Conservation (phyloP, 176 grass and related monocot species). For the Carex kokanica region DNA sequence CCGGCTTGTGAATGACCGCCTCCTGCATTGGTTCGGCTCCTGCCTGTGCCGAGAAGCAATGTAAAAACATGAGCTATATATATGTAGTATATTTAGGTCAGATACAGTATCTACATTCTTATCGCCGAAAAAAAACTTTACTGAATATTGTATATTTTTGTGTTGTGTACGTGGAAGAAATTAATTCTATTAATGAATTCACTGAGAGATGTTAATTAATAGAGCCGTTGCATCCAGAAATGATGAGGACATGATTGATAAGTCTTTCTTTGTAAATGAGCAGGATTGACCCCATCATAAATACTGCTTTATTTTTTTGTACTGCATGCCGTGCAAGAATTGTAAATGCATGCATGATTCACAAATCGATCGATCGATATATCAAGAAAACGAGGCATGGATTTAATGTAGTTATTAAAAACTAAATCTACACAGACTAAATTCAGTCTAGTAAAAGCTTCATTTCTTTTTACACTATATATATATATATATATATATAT, state of each 20-base stretch:
- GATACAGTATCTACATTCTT: too few species aligned
- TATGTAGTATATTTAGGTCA: too few species aligned
- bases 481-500: too few species aligned
- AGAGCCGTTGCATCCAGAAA: slow-evolving; percentile 1
- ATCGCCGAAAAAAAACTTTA: not conserved
- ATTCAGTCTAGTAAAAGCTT: not conserved
- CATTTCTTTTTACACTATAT: not conserved
- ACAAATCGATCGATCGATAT: not conserved
- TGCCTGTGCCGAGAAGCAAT: not conserved
- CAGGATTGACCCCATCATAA: slow-evolving; percentile 11
- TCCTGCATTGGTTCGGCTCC: not conserved
- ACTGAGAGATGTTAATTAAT: not conserved
- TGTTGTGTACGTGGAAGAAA: not conserved
- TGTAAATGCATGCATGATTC: not conserved
- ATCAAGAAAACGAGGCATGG: not conserved
- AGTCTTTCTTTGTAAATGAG: not conserved
- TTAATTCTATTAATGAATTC: not conserved
- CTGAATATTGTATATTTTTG: not conserved
- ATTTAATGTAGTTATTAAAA: slow-evolving; percentile 12
- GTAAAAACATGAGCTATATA: not conserved
- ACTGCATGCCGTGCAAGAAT: not conserved
- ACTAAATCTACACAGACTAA: not conserved
- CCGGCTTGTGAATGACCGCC: not conserved
- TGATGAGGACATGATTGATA: slow-evolving; percentile 14
- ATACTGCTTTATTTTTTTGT: slow-evolving; percentile 1